A percentile compares a stretch with the other conserved stretches of the same genome.
phyloP scores from a whole-genome alignment of 495 filamentous ascomycete genomes.

The Daldinia childiae region DNA sequence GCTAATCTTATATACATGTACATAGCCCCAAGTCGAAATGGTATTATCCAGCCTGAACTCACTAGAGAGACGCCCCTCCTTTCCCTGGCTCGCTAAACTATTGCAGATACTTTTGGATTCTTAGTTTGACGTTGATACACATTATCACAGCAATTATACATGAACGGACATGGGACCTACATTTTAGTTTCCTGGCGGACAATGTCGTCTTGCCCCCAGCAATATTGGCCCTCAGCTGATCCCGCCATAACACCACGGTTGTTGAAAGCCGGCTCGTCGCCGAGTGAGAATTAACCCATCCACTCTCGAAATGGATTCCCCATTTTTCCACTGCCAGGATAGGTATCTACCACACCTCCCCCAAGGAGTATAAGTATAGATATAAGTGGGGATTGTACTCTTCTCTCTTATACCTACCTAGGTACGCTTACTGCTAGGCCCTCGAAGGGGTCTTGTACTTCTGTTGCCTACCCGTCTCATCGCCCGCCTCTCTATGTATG shows the following conservation, averaged over 20 bases:
- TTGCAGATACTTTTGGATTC: constrained; percentile 15
- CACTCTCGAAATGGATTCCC: background rate
- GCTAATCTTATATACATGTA: constrained; percentile 24
- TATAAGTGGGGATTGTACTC: background rate
- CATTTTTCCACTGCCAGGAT: constrained; percentile 1
- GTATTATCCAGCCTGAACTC: background rate
- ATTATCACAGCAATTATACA: constrained; percentile 19
- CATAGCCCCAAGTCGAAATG: constrained; percentile 9
- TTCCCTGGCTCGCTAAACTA: constrained; percentile 1
- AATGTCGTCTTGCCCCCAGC: constrained; percentile 14
- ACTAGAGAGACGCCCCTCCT: constrained; percentile 15
- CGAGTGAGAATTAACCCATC: background rate
- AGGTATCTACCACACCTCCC: constrained; percentile 1
- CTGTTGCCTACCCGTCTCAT: background rate
- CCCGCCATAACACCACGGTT: too few relatives aligned
- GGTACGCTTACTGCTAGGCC: background rate
- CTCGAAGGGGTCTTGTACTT: background rate
- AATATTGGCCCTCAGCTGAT: background rate
- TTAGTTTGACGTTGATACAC: constrained; percentile 6
- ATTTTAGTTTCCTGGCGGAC: constrained; percentile 9
- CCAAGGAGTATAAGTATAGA: constrained; percentile 10
- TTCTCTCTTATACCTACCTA: background rate
- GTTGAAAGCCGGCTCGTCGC: background rate
- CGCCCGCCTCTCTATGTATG: background rate
- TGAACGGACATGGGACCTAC: constrained; percentile 1